Conservation (phyloP, 768 basidiomycete species). For the Pleurotus giganteus region DNA sequence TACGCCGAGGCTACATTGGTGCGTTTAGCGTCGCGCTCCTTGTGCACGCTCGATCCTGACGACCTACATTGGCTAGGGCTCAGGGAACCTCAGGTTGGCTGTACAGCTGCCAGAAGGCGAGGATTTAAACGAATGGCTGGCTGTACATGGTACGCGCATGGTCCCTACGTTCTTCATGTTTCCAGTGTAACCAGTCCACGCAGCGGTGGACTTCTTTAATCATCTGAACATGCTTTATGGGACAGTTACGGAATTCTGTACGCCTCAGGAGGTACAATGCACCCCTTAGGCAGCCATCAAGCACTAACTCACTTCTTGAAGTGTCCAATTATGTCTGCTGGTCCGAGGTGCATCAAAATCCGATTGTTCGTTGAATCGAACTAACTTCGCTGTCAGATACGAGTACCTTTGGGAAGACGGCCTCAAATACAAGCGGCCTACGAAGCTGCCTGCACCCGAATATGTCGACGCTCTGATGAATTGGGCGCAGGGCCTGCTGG, state of each 20-base stretch:
- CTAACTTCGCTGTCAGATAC: constrained; percentile 49
- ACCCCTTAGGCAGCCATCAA: background rate
- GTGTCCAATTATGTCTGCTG: constrained; percentile 98
- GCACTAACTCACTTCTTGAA: constrained; percentile 24
- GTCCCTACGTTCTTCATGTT: background rate
- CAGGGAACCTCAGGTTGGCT: constrained; percentile 89
- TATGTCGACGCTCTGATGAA: constrained; percentile 99
- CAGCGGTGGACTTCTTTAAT: constrained; percentile 99
- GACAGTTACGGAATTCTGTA: constrained; percentile 97
- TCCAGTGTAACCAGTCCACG: constrained; percentile 5
- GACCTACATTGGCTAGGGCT: constrained; percentile 57
- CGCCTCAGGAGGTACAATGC: constrained; percentile 74
- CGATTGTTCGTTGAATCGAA: constrained; percentile 19
- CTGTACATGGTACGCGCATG: constrained; percentile 82
- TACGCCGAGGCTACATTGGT: constrained; percentile 96
- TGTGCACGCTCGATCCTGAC: background rate
- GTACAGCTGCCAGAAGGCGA: constrained; percentile 96
- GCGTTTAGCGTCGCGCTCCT: constrained; percentile 17
- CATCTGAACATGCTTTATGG: constrained; percentile 99
- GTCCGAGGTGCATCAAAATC: constrained; percentile 65
- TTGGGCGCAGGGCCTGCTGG: constrained; percentile 91
- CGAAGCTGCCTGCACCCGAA: constrained; percentile 92
- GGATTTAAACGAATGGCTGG: constrained; percentile 98
- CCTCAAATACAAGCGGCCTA: constrained; percentile 79
- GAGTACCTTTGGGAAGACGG: constrained; percentile 97